Evolutionary conservation across 345 rosid genomes (phyloP).

Genomic region (Cochlearia excelsa): DNA sequence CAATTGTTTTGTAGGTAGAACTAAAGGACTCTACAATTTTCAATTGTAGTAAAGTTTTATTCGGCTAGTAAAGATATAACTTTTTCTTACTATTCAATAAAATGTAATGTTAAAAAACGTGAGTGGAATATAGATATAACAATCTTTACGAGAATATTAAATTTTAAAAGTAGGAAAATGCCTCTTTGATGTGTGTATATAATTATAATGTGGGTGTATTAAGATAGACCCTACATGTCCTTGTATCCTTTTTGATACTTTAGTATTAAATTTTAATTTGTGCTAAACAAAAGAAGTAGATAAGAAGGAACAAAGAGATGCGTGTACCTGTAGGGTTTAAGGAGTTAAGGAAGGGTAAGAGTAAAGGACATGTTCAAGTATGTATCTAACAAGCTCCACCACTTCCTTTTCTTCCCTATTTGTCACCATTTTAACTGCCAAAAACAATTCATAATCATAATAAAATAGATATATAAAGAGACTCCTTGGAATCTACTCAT

Average conservation of each 20-base stretch:
- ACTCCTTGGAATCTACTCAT: constrained; percentile 11
- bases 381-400: constrained; percentile 46
- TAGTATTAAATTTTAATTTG: neutral
- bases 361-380: constrained; percentile 59
- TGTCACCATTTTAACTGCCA: constrained; percentile 66
- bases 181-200: constrained; percentile 12
- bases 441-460: constrained; percentile 7
- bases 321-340: constrained; percentile 34
- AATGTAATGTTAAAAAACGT: no score
- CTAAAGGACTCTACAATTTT: no score
- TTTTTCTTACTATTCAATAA: no score
- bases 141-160: neutral
- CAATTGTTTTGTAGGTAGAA: no score
- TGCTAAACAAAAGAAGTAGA: constrained; percentile 13
- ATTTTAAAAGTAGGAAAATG: constrained; percentile 16
- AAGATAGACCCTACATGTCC: constrained; percentile 28
- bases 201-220: neutral
- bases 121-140: no score
- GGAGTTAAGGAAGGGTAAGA: constrained; percentile 31
- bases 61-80: no score
- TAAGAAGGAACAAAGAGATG: constrained; percentile 20
- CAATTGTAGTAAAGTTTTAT: no score
- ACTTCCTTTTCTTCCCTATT: constrained; percentile 54
- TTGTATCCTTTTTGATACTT: constrained; percentile 3
- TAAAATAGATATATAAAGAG: constrained; percentile 9